Conservation (phyloP, 306 rosid genomes). For the Astragalus glycyphyllos region DNA sequence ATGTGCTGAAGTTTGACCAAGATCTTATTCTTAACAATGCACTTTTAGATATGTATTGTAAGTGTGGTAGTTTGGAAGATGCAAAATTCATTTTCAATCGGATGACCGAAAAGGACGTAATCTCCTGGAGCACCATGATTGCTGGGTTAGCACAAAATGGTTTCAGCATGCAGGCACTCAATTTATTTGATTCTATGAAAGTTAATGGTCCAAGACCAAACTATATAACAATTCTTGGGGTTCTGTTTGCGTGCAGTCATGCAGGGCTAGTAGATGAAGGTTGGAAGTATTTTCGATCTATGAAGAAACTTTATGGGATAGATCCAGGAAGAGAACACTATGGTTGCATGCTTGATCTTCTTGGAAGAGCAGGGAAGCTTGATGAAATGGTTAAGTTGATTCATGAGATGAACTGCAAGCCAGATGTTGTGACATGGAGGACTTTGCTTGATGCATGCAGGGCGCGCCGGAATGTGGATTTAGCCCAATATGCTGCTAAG, state of each 20-base stretch:
- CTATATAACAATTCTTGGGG: slow-evolving; percentile 80
- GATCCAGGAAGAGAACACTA: slow-evolving; percentile 84
- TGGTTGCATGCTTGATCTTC: slow-evolving; percentile 89
- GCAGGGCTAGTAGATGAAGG: slow-evolving; percentile 85
- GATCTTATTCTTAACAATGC: slow-evolving; percentile 87
- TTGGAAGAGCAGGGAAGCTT: slow-evolving; percentile 90
- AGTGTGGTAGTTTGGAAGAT: slow-evolving; percentile 84
- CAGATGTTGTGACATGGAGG: slow-evolving; percentile 90
- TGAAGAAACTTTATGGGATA: slow-evolving; percentile 74
- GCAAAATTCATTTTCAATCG: slow-evolving; percentile 63
- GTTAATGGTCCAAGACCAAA: slow-evolving; percentile 68
- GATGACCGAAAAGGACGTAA: slow-evolving; percentile 76
- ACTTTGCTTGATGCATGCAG: slow-evolving; percentile 89
- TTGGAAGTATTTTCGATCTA: slow-evolving; percentile 69
- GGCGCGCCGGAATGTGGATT: slow-evolving; percentile 67
- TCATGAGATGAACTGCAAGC: slow-evolving; percentile 68
- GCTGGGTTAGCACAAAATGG: slow-evolving; percentile 92
- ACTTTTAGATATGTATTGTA: slow-evolving; percentile 89
- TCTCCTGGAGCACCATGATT: slow-evolving; percentile 97
- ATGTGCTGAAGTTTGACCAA: slow-evolving; percentile 70
- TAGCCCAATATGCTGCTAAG: slow-evolving; percentile 77
- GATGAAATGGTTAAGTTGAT: slow-evolving; percentile 72
- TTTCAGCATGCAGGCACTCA: slow-evolving; percentile 72
- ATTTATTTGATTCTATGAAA: slow-evolving; percentile 74
- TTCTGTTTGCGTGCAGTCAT: slow-evolving; percentile 92